Base-by-base conservation (phyloP, 257 asterid genomes). In the Fraxinus excelsior region DNA sequence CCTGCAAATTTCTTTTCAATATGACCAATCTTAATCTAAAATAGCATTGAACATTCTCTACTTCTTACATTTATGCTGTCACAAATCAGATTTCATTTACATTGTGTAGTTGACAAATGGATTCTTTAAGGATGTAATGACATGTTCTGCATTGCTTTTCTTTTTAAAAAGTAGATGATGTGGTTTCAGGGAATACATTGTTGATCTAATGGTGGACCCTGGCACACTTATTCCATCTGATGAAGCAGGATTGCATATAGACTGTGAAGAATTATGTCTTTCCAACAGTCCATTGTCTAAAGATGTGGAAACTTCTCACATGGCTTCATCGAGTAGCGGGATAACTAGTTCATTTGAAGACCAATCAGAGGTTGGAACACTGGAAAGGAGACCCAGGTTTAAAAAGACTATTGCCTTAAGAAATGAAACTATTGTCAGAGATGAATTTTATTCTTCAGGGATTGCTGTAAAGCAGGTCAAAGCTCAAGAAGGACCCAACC, bases 151-250 rank as follows among this genome's bases (percentile, higher is more conserved):
- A 64, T 60, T 75, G 74, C 31, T 58, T 56, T 69, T 70, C 83
- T 32, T 26, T 66, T 40, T 80, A 72, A 78, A 68, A 65, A 74
- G 82, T 80, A 72, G 31, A 82, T 73, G 37, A 75, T 80, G 34
- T 79, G 76, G 35, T 84, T 81, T 80, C 93, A 95, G 99, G 96
- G 99, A 95, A 85, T 93, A 86, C 84, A 95, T 95, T 82, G 93
- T 95, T 75, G 98, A 95, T 90, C 81, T 95, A 80, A 95, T 95
- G 99, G 95, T 97, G 49, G 97, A 88, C 80, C 99, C 99, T 25
- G 99, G 99, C 74, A 82, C 98, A 34, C 97, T 95, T 83, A 93
- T 95, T 86, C 98, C 98, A 80, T 89, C 98, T 77, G 98, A 91
- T 81, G 88, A 89, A 79, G 91, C 86, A 25, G 91, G 87, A 73